Conservation (phyloP, 148 eudicot species). For the Rhododendron williamsianum region DNA sequence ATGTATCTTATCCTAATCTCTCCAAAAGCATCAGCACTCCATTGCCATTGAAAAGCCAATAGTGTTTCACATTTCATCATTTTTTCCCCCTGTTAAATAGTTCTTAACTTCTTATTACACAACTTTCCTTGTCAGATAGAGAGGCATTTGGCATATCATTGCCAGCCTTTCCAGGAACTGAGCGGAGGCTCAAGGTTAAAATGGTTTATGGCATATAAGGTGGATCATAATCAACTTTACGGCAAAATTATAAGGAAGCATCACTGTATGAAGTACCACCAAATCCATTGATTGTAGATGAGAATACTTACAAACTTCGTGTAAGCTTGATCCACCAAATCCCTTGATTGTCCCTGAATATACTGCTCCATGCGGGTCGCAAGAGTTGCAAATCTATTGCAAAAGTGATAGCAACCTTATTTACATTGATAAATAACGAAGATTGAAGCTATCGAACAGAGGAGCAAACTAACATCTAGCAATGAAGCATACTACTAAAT, state of each 20-base stretch:
- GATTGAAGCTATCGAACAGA: background rate
- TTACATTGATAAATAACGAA: background rate
- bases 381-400: constrained; percentile 75
- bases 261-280: background rate
- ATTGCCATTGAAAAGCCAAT: background rate
- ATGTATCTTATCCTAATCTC: background rate
- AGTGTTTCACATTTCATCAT: background rate
- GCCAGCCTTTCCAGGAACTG: background rate
- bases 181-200: background rate
- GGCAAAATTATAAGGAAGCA: background rate
- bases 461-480: background rate
- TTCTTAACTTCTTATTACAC: constrained; percentile 1
- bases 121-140: background rate
- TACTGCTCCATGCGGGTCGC: constrained; percentile 99
- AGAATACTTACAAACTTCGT: constrained; percentile 73
- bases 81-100: background rate
- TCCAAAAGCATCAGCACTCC: background rate
- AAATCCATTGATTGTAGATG: background rate
- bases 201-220: background rate
- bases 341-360: constrained; percentile 96
- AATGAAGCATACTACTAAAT: background rate
- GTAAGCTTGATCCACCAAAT: constrained; percentile 96
- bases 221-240: background rate
- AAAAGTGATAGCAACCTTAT: constrained; percentile 7
- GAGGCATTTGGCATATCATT: background rate